Evolutionary conservation across 768 basidiomycete genomes (phyloP), one percentile per base, ranked within the genome.

Genomic region (Trichaptum fuscoviolaceum): DNA sequence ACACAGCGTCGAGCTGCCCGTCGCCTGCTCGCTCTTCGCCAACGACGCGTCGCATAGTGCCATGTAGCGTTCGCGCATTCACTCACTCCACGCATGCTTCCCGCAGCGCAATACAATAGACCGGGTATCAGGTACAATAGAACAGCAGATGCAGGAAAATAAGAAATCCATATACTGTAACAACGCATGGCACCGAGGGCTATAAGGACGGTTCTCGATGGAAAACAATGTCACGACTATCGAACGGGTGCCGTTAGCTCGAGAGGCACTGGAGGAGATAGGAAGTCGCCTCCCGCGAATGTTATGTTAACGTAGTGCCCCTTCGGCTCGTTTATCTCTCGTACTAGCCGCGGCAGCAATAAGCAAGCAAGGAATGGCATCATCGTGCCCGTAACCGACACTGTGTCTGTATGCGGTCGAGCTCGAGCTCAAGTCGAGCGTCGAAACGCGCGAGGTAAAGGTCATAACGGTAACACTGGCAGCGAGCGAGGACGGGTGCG

Each of bases 11-110:
- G 12, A 34, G 70, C 70, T 24, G 67, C 61, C 24, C 70, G 27
- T n/a, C 35, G 58, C 65, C 61, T 57, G 62, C 58, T 64, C 64
- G 69, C 69, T 69, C 67, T 62, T 67, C 25, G 23, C 35, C 61
- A 62, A 34, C 61, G 20, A 62, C 20, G 61, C 61, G 20, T 24
- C 61, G 34, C 20, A 34, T 34, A 20, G n/a, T n/a, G n/a, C n/a
- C n/a, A n/a, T n/a, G n/a, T n/a, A n/a, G n/a, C n/a, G n/a, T n/a
- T 52, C 42, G 3, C 10, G 42, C 42, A 52, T 52, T 15, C 42
- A 52, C 42, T 20, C 42, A 12, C 42, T 12, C 42, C 42, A 52
- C 42, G 42, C 42, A 15, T 52, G 15, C 42, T 20, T 12, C 42
- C 20, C 42, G 42, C 42, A 52, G 42, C 42, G 6, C 42, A 52